Base-by-base conservation (phyloP, 306 rosid species). In the Rosa rugosa region DNA sequence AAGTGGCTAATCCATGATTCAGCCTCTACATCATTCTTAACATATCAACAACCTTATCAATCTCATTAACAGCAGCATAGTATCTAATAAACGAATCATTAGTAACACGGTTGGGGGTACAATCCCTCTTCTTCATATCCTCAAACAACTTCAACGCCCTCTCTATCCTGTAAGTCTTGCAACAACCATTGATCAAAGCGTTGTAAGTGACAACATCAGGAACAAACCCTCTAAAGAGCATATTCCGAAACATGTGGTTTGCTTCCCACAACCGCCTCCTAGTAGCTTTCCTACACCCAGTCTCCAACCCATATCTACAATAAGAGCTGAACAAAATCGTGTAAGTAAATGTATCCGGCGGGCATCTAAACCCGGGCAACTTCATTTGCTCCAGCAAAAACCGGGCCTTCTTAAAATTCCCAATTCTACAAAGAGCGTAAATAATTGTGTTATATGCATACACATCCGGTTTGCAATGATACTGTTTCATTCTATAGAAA, bases 201-300 rank as follows among this genome's bases (percentile, higher is more conserved):
- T 94, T 92, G 82, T 91, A 94, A 20, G 97, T 90, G 50, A 94
- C 99, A 71, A 90, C 91, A 84, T 94, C 97, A 25, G 97, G 99
- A 77, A 80, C 83, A 82, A 89, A 87, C 0, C 93, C 95, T 77
- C 84, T 89, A 76, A 92, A 89, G 8, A 92, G 87, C 99, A 94
- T 94, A 7, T 83, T 76, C 50, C 99, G 90, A 73, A 94, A 92
- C 70, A 94, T 80, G 46, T 90, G 92, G 45, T 87, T 89, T 0
- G 99, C 99, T 75, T 92, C 97, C 86, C 95, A 94, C 73, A 94
- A 13, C 64, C 99, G 85, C 72, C 90, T 85, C 72, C 99, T 80
- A 1, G 69, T 85, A 1, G 99, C 97, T 91, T 94, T 92, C 80
- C 82, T 82, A 83, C 92, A 88, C 11, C 93, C 97, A 2, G 93